Evolutionary conservation across 805 yeast species (phyloP), one percentile per base, ranked within the genome.

Genomic region (Nakazawaea holstii): DNA sequence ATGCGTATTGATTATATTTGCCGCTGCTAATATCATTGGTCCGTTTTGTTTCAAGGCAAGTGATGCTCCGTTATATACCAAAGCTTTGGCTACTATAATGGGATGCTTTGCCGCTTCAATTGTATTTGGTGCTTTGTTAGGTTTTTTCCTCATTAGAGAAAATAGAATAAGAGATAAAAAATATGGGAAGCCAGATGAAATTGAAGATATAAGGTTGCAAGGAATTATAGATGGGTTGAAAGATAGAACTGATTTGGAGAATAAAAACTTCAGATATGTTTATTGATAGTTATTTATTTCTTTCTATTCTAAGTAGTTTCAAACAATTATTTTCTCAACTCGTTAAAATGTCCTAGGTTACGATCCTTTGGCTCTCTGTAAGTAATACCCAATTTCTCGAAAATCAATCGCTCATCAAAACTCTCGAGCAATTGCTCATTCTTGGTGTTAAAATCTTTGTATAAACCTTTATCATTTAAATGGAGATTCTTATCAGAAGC

Each of bases 11-110:
- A 56, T 76, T 35, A 72, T 70, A 13, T 76, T 72, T 59, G 74
- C 79, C 54, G 74, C 68, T n/a, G 83, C 82, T 14, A 79, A 78
- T 55, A 60, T 75, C 48, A 64, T 69, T 41, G 82, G 83, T 5
- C 80, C 82, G 1, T 78, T 73, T 52, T 67, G 77, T 11, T 75
- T 75, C 57, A 64, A 65, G 37, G 58, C 61, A 2, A 52, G 45
- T 10, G 76, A 77, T 56, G 77, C 79, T 10, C 79, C 79, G 26
- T 49, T 52, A 4, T 76, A 73, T 52, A 55, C 57, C 10, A 64
- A 68, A 35, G 80, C 73, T 14, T 64, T 66, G 48, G 67, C 65
- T 26, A 63, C 70, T 35, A 70, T 55, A 35, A 50, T 62, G 50
- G 66, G 65, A 20, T 61, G 65, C 48, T 63, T 73, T 54, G 74